Base-by-base conservation (phyloP, 768 basidiomycete genomes). In the Suillus discolor region DNA sequence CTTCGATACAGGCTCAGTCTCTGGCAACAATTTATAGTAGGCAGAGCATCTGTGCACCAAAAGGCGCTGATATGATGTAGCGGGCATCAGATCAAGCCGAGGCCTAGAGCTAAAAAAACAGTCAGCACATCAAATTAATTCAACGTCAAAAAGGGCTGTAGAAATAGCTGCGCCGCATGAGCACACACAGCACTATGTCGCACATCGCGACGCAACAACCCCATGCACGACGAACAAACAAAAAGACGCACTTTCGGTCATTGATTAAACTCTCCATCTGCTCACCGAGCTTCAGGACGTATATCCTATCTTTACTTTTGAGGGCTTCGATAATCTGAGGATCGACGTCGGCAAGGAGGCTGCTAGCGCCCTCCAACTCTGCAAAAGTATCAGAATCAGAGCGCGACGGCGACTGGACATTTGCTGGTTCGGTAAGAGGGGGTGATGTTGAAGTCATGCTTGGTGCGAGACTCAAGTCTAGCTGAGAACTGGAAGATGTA, bases 251-350 rank as follows among this genome's bases (percentile, higher is more conserved):
- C 92, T 85, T 87, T 71, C 83, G 86, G 74, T 93, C 92, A 66
- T 78, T 84, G 72, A 95, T 92, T 73, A 95, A 83, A 61, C 79
- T 78, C 79, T 95, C 93, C 86, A 95, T 92, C 69, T 81, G 83
- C 80, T 95, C 94, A 65, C 92, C 93, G n/a, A 95, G 84, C 81
- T 91, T 94, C 71, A 95, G 80, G 57, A 95, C 92, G 76, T 89
- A 95, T 67, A 95, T 83, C 73, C 93, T 85, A 77, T 95, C 93
- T 80, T 95, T 95, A 83, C 89, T 89, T 77, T 83, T 87, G 68
- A 95, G 89, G 25, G 94, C 93, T 75, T 95, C 93, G 71, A 94
- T 72, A 71, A 95, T 93, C 77, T 90, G 89, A 12, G 86, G 83
- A 81, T 94, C 93, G 68, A 88, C 85, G 67, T 91, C 91, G 23